Percentiles rank a stretch among this genome's conserved stretches.
Conservation (phyloP, 441 rosid species). For the Adansonia gregorii region DNA sequence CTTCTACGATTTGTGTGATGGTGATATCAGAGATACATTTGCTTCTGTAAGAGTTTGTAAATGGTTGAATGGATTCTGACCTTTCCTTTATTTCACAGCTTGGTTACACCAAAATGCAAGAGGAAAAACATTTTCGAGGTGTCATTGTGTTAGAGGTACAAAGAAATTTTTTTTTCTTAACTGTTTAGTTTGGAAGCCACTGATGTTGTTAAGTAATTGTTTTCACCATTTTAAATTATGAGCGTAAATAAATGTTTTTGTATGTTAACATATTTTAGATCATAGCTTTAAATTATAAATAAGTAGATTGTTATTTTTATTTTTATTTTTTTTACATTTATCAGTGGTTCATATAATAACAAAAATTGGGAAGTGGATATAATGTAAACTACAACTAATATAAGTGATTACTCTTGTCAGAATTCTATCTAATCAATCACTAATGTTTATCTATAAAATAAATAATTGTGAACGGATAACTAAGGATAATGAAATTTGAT, state of each 20-base stretch:
- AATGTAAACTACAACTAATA: background rate
- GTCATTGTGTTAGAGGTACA: constrained; percentile 70
- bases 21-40: background rate
- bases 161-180: background rate
- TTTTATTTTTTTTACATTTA: background rate
- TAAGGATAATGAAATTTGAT: background rate
- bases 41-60: background rate
- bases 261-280: background rate
- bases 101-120: constrained; percentile 77
- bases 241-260: background rate
- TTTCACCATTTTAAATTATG: constrained; percentile 10
- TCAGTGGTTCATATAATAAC: background rate
- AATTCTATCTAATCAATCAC: background rate
- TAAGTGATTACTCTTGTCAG: background rate
- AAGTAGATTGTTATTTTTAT: background rate
- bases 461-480: background rate
- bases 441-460: background rate
- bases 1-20: background rate
- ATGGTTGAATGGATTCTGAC: constrained; percentile 15
- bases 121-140: constrained; percentile 73
- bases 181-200: background rate
- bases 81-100: constrained; percentile 44
- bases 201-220: background rate
- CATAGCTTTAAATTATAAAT: background rate
- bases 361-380: background rate